These are phyloP conservation scores for Adansonia madagascariensis DNA, from an alignment of 441 rosid genomes.

Conservation along the genomic window DNA sequence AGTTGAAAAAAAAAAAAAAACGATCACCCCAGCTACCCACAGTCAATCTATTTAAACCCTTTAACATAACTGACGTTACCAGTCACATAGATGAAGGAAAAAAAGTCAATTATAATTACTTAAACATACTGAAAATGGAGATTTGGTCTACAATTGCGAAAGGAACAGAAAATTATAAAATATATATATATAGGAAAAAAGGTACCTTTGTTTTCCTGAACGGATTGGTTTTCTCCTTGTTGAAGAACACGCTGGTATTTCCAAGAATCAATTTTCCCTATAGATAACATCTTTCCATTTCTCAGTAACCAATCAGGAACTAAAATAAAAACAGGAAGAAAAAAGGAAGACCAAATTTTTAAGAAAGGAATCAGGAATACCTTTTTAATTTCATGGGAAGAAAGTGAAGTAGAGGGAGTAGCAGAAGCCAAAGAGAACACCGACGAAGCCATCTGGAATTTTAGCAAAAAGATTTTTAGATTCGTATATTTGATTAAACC, in stretches of 20 bases:
- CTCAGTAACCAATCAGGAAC: slow-evolving; percentile 23
- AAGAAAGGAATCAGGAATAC: slow-evolving; percentile 34
- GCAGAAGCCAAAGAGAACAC: slow-evolving; percentile 64
- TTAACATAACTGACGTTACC: neutral
- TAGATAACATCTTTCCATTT: slow-evolving; percentile 21
- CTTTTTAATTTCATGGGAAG: slow-evolving; percentile 56
- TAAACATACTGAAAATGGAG: slow-evolving; percentile 3
- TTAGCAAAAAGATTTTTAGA: neutral
- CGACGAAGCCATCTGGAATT: slow-evolving; percentile 62
- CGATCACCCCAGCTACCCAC: neutral
- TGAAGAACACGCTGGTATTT: slow-evolving; percentile 38
- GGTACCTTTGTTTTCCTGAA: slow-evolving; percentile 56
- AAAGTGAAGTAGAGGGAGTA: slow-evolving; percentile 47
- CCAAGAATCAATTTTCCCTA: slow-evolving; percentile 70
- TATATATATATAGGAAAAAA: neutral
- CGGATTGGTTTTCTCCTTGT: slow-evolving; percentile 40
- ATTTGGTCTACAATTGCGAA: neutral
- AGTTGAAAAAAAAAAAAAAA: neutral
- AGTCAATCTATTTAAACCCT: slow-evolving; percentile 17
- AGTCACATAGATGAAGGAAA: neutral
- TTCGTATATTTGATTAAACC: neutral
- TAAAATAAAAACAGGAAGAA: neutral
- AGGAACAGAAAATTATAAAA: neutral
- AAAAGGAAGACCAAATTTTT: neutral
- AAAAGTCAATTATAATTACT: neutral